Conservation (phyloP, 78 protist species). For the Speleostelium caveatum region DNA sequence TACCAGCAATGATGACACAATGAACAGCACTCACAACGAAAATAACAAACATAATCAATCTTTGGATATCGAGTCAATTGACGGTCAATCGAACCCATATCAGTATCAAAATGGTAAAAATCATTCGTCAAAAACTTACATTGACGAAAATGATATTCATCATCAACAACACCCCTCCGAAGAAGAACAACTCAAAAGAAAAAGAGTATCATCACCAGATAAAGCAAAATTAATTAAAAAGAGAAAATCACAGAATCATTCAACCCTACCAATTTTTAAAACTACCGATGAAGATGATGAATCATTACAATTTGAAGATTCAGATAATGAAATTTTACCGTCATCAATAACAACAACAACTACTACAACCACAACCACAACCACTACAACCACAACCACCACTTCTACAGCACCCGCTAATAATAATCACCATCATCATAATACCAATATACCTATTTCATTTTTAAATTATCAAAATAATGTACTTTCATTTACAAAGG, state of each 20-base stretch:
- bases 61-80: neutral
- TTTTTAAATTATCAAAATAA: constrained; percentile 6
- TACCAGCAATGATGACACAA: neutral
- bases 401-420: neutral
- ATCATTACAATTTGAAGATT: too few species aligned
- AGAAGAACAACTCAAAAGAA: too few species aligned
- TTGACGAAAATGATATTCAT: neutral
- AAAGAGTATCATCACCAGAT: neutral
- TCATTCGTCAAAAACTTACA: neutral
- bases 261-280: too few species aligned
- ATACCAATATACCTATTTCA: neutral
- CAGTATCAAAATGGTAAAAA: neutral
- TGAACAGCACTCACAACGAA: neutral
- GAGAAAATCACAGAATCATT: neutral
- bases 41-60: neutral
- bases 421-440: neutral
- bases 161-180: too few species aligned
- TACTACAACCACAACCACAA: neutral
- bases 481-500: constrained; percentile 13
- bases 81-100: neutral
- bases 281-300: too few species aligned
- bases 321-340: neutral
- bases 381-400: neutral
- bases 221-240: neutral
- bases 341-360: neutral